Conservation (phyloP, 2,329 filamentous ascomycete species). For the Pestalotiopsis fici region DNA sequence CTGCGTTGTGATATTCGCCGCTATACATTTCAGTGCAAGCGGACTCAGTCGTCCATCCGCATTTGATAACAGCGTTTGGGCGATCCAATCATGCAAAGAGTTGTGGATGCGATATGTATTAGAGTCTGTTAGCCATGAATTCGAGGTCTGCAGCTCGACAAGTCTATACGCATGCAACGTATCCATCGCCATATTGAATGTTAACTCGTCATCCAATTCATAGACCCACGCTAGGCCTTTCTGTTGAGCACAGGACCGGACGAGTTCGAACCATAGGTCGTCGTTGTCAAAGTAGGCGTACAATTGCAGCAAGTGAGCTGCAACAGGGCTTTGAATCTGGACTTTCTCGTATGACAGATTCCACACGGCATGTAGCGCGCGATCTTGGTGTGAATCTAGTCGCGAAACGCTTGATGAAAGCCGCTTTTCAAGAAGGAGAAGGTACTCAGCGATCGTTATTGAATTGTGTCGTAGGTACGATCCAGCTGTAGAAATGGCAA, state of each 20-base stretch:
- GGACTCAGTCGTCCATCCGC: constrained; percentile 12
- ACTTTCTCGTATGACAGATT: constrained; percentile 38
- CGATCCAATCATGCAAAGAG: constrained; percentile 25
- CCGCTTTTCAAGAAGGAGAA: constrained; percentile 19
- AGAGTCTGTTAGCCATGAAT: neutral
- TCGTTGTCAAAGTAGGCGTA: constrained; percentile 17
- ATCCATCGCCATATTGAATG: constrained; percentile 11
- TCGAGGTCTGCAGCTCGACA: constrained; percentile 3
- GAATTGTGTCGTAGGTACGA: constrained; percentile 40
- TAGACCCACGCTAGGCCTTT: constrained; percentile 5
- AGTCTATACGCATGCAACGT: constrained; percentile 11
- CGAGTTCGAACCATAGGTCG: constrained; percentile 16
- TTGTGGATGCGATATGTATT: constrained; percentile 21
- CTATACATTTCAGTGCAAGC: constrained; percentile 15
- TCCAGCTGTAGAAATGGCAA: constrained; percentile 46
- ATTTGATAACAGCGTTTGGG: constrained; percentile 14
- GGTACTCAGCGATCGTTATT: constrained; percentile 38
- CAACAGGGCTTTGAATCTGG: constrained; percentile 25
- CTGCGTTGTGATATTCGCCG: constrained; percentile 12
- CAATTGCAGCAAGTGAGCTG: constrained; percentile 13
- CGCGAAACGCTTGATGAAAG: constrained; percentile 34
- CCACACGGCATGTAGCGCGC: constrained; percentile 37
- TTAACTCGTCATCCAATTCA: constrained; percentile 9
- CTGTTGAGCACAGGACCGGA: neutral
- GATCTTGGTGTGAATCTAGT: constrained; percentile 31